phyloP scores from a whole-genome alignment of 805 yeast species.

The Pichia heedii region DNA sequence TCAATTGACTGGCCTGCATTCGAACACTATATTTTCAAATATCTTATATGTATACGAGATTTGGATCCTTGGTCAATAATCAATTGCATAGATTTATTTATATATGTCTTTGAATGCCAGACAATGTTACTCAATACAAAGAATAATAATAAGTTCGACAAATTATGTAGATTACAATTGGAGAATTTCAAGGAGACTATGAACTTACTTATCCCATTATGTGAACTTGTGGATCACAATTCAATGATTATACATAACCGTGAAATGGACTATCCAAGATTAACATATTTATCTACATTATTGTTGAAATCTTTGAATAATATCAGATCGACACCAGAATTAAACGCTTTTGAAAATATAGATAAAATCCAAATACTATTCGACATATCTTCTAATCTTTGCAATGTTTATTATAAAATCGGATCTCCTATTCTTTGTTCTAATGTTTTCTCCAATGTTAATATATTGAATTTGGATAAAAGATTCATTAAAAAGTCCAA shows the following conservation, averaged over 20 bases:
- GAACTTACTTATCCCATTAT: constrained; percentile 34
- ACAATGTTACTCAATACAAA: constrained; percentile 42
- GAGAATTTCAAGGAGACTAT: constrained; percentile 31
- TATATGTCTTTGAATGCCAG: constrained; percentile 37
- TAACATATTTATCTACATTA: constrained; percentile 39
- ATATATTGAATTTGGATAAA: constrained; percentile 37
- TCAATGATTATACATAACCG: constrained; percentile 30
- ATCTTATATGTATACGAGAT: constrained; percentile 37
- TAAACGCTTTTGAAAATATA: constrained; percentile 24
- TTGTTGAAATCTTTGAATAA: constrained; percentile 42
- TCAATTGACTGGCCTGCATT: constrained; percentile 35
- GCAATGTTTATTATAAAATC: constrained; percentile 43
- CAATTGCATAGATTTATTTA: constrained; percentile 46
- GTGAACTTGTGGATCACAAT: constrained; percentile 33
- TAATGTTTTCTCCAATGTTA: constrained; percentile 53
- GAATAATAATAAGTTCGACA: constrained; percentile 6
- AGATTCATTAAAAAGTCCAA: constrained; percentile 34
- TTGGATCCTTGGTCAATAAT: constrained; percentile 48
- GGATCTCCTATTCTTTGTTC: constrained; percentile 50
- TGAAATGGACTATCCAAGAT: constrained; percentile 30
- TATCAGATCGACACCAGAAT: constrained; percentile 36
- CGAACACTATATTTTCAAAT: constrained; percentile 34
- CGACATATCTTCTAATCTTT: constrained; percentile 39
- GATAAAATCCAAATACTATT: constrained; percentile 39
- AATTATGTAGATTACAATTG: constrained; percentile 27